A percentile compares a stretch with the other conserved stretches of the same genome.
These are phyloP conservation scores for Massarina eburnea DNA, from an alignment of 2,329 filamentous ascomycete genomes.

Conservation along the genomic window DNA sequence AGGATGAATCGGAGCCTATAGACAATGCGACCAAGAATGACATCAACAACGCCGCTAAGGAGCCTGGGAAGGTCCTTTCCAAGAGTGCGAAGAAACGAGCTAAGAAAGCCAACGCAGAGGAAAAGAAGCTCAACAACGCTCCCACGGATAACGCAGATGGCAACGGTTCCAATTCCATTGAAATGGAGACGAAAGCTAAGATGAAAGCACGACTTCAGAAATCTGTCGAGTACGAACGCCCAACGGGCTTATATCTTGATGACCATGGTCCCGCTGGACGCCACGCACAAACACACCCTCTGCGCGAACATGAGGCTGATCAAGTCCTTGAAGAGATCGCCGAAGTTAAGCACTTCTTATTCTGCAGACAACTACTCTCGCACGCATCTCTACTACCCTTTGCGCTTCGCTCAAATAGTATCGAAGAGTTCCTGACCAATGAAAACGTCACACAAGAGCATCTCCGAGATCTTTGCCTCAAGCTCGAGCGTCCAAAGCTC, in stretches of 20 bases:
- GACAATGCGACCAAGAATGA: neutral
- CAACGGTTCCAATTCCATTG: conserved; percentile 39
- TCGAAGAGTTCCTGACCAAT: conserved; percentile 51
- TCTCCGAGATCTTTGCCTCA: conserved; percentile 51
- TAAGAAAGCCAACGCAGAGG: conserved; percentile 29
- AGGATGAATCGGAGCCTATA: conserved; percentile 4
- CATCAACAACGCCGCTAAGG: neutral
- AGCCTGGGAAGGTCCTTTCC: conserved; percentile 17
- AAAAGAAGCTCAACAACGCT: conserved; percentile 19
- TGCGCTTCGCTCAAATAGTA: conserved; percentile 47
- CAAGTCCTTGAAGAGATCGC: conserved; percentile 48
- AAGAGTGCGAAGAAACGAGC: conserved; percentile 39
- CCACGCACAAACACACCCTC: conserved; percentile 38
- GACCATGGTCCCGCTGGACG: conserved; percentile 32
- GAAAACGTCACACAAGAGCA: conserved; percentile 46
- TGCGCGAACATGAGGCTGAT: conserved; percentile 49
- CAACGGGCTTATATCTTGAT: conserved; percentile 37
- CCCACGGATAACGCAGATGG: conserved; percentile 16
- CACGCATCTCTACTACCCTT: conserved; percentile 50
- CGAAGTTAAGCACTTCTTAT: conserved; percentile 53
- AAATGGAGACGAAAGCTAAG: conserved; percentile 48
- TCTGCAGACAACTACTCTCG: conserved; percentile 52
- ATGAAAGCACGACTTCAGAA: conserved; percentile 45
- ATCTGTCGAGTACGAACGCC: conserved; percentile 41
- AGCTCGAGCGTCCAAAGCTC: conserved; percentile 51